Base-by-base conservation (phyloP, 768 basidiomycete species). In the Hemileccinum rubropunctum region DNA sequence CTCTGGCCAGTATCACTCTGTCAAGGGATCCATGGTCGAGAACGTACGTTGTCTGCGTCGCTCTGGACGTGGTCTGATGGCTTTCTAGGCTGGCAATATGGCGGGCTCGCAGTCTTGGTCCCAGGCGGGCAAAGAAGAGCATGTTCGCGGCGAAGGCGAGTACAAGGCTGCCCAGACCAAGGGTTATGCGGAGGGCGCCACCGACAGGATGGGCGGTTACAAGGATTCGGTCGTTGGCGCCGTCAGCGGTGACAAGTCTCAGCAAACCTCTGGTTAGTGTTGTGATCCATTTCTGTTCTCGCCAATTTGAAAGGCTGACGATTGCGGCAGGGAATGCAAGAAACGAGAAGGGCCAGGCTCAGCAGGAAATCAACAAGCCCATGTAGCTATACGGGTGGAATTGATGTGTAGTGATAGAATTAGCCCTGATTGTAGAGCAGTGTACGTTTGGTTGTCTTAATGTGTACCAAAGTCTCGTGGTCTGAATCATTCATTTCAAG, bases 191-290 rank as follows among this genome's bases (percentile, higher is more conserved):
- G 74, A 82, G 44, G 81, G 81, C 20, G 62, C 65, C 1, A 8
- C 60, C 13, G 80, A 83, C 50, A 73, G 71, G 47, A 30, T 73
- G 8, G 62, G 54, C 3, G 81, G 82, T 35, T 78, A 79, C 64
- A 76, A 77, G 51, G 81, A 83, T 46, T 59, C 77, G 37, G 65
- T 83, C 28, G 67, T 78, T 32, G 82, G 82, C 30, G 77, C 81
- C 10, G 53, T 84, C 42, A 74, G 68, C n/a, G 82, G 80, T 23
- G 83, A 83, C 62, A 71, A 73, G 56, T 35, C 66, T n/a, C 77
- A 80, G 60, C 72, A 84, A 63, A 48, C 55, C 15, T n/a, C 70
- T 15, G 81, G 82, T 79, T 51, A 43, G 71, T 54, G 5, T 14
- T 5, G 23, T 4, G 6, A 8, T 17, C 14, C 8, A 26, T 1